These are phyloP conservation scores for Vicia sativa DNA, from an alignment of 306 rosid genomes.

Conservation along the genomic window DNA sequence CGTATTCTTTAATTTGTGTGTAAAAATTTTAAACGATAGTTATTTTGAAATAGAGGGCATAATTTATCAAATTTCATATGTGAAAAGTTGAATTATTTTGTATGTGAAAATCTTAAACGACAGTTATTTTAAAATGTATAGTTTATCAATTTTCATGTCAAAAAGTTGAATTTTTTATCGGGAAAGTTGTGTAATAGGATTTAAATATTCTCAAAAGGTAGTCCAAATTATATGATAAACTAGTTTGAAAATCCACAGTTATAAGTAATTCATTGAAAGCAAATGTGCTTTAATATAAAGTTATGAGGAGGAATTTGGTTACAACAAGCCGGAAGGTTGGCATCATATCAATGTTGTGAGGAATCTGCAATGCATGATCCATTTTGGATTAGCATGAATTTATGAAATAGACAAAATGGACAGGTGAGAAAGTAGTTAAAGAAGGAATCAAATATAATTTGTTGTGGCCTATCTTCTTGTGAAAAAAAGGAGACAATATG, in stretches of 20 bases:
- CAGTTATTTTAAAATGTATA: no score
- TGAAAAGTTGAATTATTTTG: no score
- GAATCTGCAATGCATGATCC: conserved; percentile 30
- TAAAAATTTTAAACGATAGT: no score
- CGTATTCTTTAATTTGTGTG: no score
- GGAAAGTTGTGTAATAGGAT: no score
- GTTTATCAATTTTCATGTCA: no score
- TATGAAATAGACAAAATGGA: conserved; percentile 43
- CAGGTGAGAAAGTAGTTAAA: conserved; percentile 37
- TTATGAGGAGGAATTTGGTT: background rate
- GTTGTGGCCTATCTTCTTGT: conserved; percentile 16
- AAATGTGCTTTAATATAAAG: conserved; percentile 1
- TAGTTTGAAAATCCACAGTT: background rate
- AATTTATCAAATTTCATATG: no score
- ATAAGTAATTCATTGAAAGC: background rate
- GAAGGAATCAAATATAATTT: conserved; percentile 32
- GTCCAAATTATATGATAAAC: background rate
- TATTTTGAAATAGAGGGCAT: no score
- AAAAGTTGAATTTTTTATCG: no score
- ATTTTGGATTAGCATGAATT: conserved; percentile 42
- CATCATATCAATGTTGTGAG: conserved; percentile 20
- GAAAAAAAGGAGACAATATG: conserved; percentile 25
- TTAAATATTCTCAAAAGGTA: no score
- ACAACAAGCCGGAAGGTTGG: conserved; percentile 30
- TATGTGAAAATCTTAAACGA: no score